Evolutionary conservation across 352 stramenopile species (phyloP).

Genomic region (Phytophthora tubulina): DNA sequence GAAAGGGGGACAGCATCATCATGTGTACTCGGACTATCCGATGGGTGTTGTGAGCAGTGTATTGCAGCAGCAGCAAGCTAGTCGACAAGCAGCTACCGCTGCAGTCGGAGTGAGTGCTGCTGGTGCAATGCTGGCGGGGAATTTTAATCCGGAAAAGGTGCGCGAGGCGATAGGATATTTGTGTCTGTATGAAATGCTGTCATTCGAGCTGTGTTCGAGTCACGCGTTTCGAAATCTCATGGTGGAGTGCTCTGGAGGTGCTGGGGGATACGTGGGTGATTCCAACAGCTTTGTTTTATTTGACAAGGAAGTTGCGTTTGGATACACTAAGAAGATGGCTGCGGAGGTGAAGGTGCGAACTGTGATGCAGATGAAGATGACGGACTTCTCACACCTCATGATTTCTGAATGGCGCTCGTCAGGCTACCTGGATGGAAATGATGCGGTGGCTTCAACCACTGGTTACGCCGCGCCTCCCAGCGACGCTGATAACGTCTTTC

Average conservation of each 20-base stretch:
- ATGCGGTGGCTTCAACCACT: not conserved
- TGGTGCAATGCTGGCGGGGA: conserved; percentile 1
- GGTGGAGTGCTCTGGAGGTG: conserved; percentile 59
- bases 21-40: conserved; percentile 56
- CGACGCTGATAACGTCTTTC: conserved; percentile 32
- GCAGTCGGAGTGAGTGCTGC: not conserved
- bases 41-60: conserved; percentile 7
- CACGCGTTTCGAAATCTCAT: conserved; percentile 68
- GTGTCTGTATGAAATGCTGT: conserved; percentile 75
- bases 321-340: conserved; percentile 66
- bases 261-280: conserved; percentile 47
- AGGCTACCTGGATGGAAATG: conserved; percentile 1
- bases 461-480: not conserved
- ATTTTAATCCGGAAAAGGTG: conserved; percentile 65
- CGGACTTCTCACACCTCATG: conserved; percentile 69
- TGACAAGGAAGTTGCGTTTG: conserved; percentile 53
- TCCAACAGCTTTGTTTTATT: conserved; percentile 53
- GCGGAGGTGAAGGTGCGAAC: conserved; percentile 58
- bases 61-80: conserved; percentile 32
- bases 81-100: conserved; percentile 5
- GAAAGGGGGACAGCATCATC: conserved; percentile 29
- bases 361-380: conserved; percentile 64
- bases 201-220: conserved; percentile 74
- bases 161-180: conserved; percentile 68
- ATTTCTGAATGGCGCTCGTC: conserved; percentile 58